Percentiles rank a stretch among this genome's conserved stretches.
Conservation (phyloP, 2,329 filamentous ascomycete genomes). For the Fusarium sacchari region DNA sequence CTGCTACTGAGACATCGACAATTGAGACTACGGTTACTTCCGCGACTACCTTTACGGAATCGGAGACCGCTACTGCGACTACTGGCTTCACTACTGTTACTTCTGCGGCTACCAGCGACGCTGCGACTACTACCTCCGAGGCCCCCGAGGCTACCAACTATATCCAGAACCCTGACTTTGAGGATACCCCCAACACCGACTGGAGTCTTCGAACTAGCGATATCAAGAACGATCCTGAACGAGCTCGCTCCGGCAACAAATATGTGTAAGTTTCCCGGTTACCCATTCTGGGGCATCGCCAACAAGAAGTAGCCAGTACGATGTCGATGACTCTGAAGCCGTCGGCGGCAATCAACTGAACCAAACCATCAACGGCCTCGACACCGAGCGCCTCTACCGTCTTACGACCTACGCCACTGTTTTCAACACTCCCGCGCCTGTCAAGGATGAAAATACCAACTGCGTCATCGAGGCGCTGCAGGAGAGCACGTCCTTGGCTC, state of each 20-base stretch:
- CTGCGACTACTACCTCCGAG: neutral
- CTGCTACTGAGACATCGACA: neutral
- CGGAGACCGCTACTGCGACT: neutral
- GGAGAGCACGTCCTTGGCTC: rapidly evolving
- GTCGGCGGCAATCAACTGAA: neutral
- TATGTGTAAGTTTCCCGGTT: neutral
- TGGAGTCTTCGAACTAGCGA: neutral
- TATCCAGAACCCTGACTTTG: neutral
- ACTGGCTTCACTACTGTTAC: neutral
- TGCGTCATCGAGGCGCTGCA: neutral
- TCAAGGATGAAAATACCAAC: neutral
- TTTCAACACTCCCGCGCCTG: neutral
- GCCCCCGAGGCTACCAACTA: neutral
- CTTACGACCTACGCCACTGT: neutral
- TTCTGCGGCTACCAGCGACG: neutral
- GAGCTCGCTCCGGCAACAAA: neutral
- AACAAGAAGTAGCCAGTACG: neutral
- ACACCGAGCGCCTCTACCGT: neutral
- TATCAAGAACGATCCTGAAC: rapidly evolving
- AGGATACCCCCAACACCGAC: neutral
- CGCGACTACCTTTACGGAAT: neutral
- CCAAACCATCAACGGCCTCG: neutral
- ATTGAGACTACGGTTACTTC: neutral
- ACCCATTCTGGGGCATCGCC: rapidly evolving
- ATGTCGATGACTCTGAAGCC: neutral